Evolutionary conservation across 129 eudicot genomes (phyloP).

Genomic region (Flaveria trinervia): DNA sequence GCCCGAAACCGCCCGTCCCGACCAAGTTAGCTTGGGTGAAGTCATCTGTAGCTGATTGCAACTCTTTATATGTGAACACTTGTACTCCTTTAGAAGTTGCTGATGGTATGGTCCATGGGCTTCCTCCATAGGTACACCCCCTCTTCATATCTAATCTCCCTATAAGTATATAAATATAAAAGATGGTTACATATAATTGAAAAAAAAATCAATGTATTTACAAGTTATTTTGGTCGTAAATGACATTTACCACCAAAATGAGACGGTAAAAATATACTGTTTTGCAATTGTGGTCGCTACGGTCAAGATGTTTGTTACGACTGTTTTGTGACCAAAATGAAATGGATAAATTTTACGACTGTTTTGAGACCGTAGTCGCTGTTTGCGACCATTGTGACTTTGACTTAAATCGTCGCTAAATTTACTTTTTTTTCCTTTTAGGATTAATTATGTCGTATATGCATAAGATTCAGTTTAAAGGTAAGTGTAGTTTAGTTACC

Average conservation of each 20-base stretch:
- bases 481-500: slow-evolving; percentile 34
- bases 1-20: slow-evolving; percentile 72
- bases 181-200: background rate
- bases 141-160: slow-evolving; percentile 41
- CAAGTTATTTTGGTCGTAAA: background rate
- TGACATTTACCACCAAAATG: background rate
- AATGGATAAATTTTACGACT: too few species aligned
- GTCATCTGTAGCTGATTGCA: slow-evolving; percentile 66
- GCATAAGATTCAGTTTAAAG: background rate
- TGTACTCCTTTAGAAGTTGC: slow-evolving; percentile 62
- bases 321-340: too few species aligned
- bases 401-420: too few species aligned
- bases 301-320: too few species aligned
- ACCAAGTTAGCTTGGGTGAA: slow-evolving; percentile 63
- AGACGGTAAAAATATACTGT: too few species aligned
- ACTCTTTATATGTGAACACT: slow-evolving; percentile 80
- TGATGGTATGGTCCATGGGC: slow-evolving; percentile 35
- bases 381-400: too few species aligned
- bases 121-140: slow-evolving; percentile 63
- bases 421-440: too few species aligned
- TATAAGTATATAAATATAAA: background rate
- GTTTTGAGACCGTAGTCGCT: too few species aligned
- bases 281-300: too few species aligned
- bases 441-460: too few species aligned
- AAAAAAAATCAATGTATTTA: background rate